These are phyloP conservation scores for Casuarina cunninghamiana DNA, from an alignment of 306 rosid genomes.

Conservation along the genomic window DNA sequence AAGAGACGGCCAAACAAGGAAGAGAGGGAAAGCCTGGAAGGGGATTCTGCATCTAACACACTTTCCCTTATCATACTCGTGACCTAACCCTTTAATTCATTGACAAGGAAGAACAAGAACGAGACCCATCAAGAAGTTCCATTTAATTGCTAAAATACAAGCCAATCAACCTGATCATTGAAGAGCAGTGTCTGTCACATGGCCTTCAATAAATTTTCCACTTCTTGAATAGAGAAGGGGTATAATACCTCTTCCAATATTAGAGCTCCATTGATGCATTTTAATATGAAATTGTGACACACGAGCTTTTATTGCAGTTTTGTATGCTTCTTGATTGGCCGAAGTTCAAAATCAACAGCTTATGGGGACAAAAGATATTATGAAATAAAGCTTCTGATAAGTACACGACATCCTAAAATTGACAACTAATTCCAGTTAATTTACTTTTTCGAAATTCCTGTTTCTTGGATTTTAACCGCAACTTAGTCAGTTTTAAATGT, in stretches of 20 bases:
- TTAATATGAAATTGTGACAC: neutral
- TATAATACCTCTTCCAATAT: neutral
- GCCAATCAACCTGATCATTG: constrained; percentile 14
- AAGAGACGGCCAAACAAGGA: constrained; percentile 29
- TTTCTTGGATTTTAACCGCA: too few relatives aligned
- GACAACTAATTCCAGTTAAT: too few relatives aligned
- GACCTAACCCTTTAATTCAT: neutral
- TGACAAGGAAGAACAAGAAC: neutral
- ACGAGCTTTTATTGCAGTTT: neutral
- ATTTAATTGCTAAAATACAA: neutral
- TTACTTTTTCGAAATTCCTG: too few relatives aligned
- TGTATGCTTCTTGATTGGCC: too few relatives aligned
- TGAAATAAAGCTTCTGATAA: too few relatives aligned
- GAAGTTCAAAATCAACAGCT: too few relatives aligned
- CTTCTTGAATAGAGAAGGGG: constrained; percentile 1
- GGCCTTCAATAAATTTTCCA: neutral
- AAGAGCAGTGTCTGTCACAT: constrained; percentile 25
- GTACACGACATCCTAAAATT: too few relatives aligned
- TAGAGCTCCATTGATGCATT: neutral
- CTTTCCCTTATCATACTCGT: constrained; percentile 8
- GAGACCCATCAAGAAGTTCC: neutral
- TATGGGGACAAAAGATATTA: too few relatives aligned
- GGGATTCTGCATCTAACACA: neutral
- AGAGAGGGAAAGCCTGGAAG: neutral
- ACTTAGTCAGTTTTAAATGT: too few relatives aligned